These are phyloP conservation scores for Mortierella sp. DNA, from an alignment of 371 early-diverging fungal genomes.

Conservation along the genomic window DNA sequence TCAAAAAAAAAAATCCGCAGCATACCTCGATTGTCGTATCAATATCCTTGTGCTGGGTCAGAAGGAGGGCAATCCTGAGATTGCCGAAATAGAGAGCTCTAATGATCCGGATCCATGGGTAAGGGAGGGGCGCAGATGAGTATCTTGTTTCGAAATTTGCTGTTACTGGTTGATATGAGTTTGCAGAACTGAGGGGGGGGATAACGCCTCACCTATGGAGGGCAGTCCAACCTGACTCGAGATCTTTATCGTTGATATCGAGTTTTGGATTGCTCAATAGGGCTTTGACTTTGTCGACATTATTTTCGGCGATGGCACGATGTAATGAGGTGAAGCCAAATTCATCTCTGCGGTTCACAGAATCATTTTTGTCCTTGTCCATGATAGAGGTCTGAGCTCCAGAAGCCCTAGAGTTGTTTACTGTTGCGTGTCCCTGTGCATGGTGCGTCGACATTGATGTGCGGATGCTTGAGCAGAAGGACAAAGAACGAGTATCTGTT, in stretches of 20 bases:
- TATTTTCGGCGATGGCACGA: slow-evolving; percentile 31
- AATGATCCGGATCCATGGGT: neutral
- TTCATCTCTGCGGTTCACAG: slow-evolving; percentile 31
- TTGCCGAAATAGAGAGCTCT: slow-evolving; percentile 76
- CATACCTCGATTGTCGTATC: slow-evolving; percentile 66
- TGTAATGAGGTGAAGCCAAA: slow-evolving; percentile 29
- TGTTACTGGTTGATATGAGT: no score
- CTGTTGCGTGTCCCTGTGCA: slow-evolving; percentile 17
- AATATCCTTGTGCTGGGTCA: slow-evolving; percentile 65
- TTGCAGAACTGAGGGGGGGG: neutral
- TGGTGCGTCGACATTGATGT: slow-evolving; percentile 25
- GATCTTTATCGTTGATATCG: slow-evolving; percentile 73
- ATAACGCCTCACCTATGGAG: slow-evolving; percentile 60
- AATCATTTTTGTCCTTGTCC: slow-evolving; percentile 11
- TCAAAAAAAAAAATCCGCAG: neutral
- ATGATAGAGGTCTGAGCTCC: neutral
- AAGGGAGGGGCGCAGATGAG: neutral
- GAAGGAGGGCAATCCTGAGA: slow-evolving; percentile 67
- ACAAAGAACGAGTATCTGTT: neutral
- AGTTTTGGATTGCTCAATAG: slow-evolving; percentile 65
- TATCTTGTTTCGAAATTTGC: neutral
- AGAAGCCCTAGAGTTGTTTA: neutral
- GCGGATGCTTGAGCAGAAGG: neutral
- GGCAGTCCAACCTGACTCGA: slow-evolving; percentile 81
- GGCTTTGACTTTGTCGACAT: slow-evolving; percentile 54